A percentile compares a stretch with the other conserved stretches of the same genome.
Conservation (phyloP, 495 filamentous ascomycete species). For the Diplogelasinospora grovesii region DNA sequence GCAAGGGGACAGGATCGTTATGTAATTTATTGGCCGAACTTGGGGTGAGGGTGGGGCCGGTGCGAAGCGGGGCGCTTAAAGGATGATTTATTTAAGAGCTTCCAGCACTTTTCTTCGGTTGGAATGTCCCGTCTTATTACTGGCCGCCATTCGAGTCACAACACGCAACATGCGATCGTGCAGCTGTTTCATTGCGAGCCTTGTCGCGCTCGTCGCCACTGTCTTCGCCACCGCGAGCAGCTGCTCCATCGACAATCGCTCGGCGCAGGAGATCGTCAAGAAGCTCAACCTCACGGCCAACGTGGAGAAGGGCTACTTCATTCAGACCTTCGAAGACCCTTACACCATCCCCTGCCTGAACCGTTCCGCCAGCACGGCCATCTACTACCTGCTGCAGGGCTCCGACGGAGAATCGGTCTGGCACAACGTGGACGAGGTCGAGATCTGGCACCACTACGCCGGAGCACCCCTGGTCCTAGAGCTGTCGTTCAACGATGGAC, state of each 20-base stretch:
- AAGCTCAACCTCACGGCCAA: conserved; percentile 35
- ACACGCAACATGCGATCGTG: too few species aligned
- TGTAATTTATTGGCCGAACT: too few species aligned
- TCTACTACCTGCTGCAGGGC: conserved; percentile 46
- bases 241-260: conserved; percentile 19
- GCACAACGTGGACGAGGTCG: conserved; percentile 42
- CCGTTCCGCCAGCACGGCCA: conserved; percentile 41
- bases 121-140: too few species aligned
- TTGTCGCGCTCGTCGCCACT: too few species aligned
- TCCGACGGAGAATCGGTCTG: conserved; percentile 30
- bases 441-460: conserved; percentile 47
- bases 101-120: too few species aligned
- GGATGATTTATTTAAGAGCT: too few species aligned
- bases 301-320: conserved; percentile 41
- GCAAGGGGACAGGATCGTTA: too few species aligned
- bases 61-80: too few species aligned
- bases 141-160: too few species aligned
- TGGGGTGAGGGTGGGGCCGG: too few species aligned
- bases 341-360: conserved; percentile 10
- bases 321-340: conserved; percentile 39
- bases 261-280: conserved; percentile 31
- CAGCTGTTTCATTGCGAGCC: too few species aligned
- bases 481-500: conserved; percentile 31
- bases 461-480: conserved; percentile 39
- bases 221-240: too few species aligned